Base-by-base conservation (phyloP, 208 protist genomes). In the Vickermania spadyakhi region DNA sequence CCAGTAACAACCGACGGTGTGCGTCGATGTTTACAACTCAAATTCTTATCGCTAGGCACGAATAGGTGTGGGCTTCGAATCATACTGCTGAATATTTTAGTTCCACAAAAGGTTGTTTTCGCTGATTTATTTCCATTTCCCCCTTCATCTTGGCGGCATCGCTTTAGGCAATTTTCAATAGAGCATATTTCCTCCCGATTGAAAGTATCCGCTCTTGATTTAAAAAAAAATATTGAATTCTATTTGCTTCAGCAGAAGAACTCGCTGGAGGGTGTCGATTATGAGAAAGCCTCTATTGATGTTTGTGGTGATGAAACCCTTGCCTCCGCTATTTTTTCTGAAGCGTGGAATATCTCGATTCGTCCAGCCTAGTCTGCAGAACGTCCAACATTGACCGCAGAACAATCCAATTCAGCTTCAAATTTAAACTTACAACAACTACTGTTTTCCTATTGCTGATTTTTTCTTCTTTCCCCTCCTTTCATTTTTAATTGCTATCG, bases 381-480 rank as follows among this genome's bases (percentile, higher is more conserved):
- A n/a, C n/a, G n/a, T n/a, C n/a, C n/a, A n/a, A n/a, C n/a, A n/a
- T n/a, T n/a, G n/a, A n/a, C n/a, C n/a, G n/a, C n/a, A n/a, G n/a
- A n/a, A n/a, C n/a, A n/a, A n/a, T n/a, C n/a, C n/a, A n/a, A n/a
- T n/a, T n/a, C n/a, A n/a, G n/a, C n/a, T n/a, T n/a, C n/a, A n/a
- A n/a, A n/a, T n/a, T n/a, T n/a, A n/a, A n/a, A n/a, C n/a, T n/a
- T n/a, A n/a, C n/a, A n/a, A n/a, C n/a, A n/a, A n/a, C n/a, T n/a
- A n/a, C n/a, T n/a, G n/a, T n/a, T n/a, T n/a, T n/a, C n/a, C n/a
- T n/a, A n/a, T 18, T 28, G 31, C 3, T 23, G 41, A n/a, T 62
- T 63, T 66, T 18, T 49, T 71, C 3, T 62, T 61, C 21, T 62
- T 55, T 25, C 27, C 62, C 42, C 22, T 56, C 55, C 26, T 21